Evolutionary conservation across 495 filamentous ascomycete genomes (phyloP).

Genomic region (Pseudevernia furfuracea): DNA sequence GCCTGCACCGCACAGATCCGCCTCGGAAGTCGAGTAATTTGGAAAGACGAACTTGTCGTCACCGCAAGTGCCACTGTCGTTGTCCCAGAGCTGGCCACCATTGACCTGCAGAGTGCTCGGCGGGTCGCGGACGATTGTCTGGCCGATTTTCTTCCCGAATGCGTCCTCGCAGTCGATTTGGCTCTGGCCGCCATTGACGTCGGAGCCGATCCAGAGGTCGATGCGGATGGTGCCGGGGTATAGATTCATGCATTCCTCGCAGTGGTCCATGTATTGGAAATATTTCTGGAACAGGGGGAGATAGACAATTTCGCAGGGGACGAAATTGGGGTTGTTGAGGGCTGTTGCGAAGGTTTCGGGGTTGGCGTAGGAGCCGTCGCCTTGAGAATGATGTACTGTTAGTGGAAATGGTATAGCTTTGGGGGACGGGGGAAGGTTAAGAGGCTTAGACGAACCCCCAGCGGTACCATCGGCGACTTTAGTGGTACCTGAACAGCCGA

Average conservation of each 20-base stretch:
- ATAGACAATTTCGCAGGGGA: constrained; percentile 41
- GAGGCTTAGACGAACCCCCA: constrained; percentile 29
- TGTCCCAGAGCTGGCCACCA: constrained; percentile 12
- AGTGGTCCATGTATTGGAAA: constrained; percentile 32
- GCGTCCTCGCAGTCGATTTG: constrained; percentile 32
- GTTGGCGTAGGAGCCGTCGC: constrained; percentile 37
- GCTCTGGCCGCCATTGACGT: constrained; percentile 24
- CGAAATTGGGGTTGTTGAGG: constrained; percentile 30
- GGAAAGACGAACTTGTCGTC: not conserved
- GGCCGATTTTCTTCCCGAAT: constrained; percentile 17
- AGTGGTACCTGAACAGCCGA: constrained; percentile 21
- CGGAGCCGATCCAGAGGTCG: constrained; percentile 37
- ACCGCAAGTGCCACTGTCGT: constrained; percentile 7
- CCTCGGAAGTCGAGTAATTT: not conserved
- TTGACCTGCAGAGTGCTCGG: constrained; percentile 10
- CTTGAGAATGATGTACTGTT: constrained; percentile 10
- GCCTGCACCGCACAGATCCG: not conserved
- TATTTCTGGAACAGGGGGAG: constrained; percentile 38
- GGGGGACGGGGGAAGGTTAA: not conserved
- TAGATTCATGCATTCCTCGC: constrained; percentile 30
- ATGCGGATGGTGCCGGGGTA: constrained; percentile 28
- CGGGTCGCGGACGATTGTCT: constrained; percentile 15
- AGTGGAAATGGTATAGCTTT: not conserved
- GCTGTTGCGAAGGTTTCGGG: constrained; percentile 41
- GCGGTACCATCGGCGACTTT: constrained; percentile 29